Conservation (phyloP, 345 rosid genomes). For the Syzygium aqueum region DNA sequence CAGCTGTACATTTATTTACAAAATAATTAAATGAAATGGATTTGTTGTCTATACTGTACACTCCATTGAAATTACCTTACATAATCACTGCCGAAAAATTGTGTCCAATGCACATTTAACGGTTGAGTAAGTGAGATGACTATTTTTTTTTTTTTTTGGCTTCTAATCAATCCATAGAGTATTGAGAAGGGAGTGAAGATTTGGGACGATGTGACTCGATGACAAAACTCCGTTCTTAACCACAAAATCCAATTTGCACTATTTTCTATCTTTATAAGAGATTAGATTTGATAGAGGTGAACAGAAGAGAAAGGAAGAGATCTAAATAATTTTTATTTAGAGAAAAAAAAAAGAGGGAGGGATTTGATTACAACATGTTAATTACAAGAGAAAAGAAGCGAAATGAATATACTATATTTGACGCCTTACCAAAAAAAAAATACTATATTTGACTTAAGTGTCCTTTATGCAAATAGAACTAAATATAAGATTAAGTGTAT, state of each 20-base stretch:
- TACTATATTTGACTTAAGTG: not conserved
- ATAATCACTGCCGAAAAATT: not conserved
- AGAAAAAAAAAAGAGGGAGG: not conserved
- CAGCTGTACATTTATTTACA: not conserved
- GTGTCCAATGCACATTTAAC: not conserved
- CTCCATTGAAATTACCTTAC: not conserved
- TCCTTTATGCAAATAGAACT: too few relatives aligned
- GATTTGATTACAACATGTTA: not conserved
- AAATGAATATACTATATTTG: not conserved
- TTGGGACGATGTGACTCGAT: not conserved
- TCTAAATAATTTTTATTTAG: not conserved
- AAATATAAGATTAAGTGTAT: not conserved
- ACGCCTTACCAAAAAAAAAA: too few relatives aligned
- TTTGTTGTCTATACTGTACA: not conserved
- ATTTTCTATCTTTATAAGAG: not conserved
- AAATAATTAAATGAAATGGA: not conserved
- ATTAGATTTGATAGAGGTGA: not conserved
- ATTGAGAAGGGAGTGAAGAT: not conserved
- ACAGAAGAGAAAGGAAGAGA: not conserved
- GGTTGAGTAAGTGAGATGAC: not conserved
- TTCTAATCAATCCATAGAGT: not conserved
- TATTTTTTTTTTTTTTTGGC: not conserved
- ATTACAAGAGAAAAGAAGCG: not conserved
- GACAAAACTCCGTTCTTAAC: not conserved
- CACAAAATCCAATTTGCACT: not conserved